Evolutionary conservation across 208 protist genomes (phyloP).

Genomic region (Crithidia acanthocephali): DNA sequence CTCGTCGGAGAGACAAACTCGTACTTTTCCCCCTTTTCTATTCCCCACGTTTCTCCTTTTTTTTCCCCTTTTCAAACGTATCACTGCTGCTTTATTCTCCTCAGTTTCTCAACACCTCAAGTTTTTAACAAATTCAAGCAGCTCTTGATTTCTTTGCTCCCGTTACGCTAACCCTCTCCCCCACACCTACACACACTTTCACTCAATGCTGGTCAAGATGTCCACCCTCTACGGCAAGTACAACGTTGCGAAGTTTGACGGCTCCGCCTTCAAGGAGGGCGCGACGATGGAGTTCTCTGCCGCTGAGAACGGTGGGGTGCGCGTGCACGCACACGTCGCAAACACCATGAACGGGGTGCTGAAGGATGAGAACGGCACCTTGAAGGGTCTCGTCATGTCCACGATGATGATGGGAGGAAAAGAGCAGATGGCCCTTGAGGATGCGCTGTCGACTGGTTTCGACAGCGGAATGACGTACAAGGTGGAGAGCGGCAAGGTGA

Average conservation of each 20-base stretch:
- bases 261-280: slow-evolving; percentile 5
- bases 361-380: slow-evolving; percentile 25
- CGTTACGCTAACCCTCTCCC: no score
- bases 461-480: slow-evolving; percentile 33
- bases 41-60: not conserved
- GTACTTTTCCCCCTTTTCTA: not conserved
- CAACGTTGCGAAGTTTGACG: slow-evolving; percentile 34
- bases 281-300: slow-evolving; percentile 24
- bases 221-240: slow-evolving; percentile 40
- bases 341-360: slow-evolving; percentile 48
- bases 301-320: slow-evolving; percentile 3
- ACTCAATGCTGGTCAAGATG: slow-evolving; percentile 16
- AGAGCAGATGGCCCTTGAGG: slow-evolving; percentile 37
- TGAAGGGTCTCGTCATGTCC: slow-evolving; percentile 49
- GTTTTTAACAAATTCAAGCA: no score
- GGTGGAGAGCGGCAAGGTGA: slow-evolving; percentile 27
- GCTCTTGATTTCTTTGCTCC: no score
- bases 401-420: slow-evolving; percentile 43
- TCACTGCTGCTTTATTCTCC: not conserved
- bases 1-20: no score
- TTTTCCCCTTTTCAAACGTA: not conserved
- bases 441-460: slow-evolving; percentile 39
- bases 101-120: no score
- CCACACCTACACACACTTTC: slow-evolving; percentile 1
- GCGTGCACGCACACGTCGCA: slow-evolving; percentile 27